A percentile compares a stretch with the other conserved stretches of the same genome.
These are phyloP conservation scores for Candida montana DNA, from an alignment of 805 yeast species.

Conservation along the genomic window DNA sequence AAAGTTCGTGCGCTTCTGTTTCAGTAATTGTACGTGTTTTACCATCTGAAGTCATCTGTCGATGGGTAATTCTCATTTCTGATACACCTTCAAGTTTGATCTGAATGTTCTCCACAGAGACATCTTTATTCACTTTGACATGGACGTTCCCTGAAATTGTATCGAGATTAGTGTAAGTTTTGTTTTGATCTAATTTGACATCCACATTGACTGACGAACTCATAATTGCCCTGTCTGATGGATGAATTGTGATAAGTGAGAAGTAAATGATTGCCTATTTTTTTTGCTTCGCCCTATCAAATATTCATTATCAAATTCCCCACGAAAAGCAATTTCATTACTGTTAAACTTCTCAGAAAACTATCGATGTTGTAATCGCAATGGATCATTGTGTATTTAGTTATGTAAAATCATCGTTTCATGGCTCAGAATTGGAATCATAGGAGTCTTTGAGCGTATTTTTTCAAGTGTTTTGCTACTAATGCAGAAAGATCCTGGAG, in stretches of 20 bases:
- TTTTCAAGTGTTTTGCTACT: conserved; percentile 1
- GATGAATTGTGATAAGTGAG: too few relatives aligned
- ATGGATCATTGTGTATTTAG: too few relatives aligned
- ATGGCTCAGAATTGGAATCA: too few relatives aligned
- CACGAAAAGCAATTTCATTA: too few relatives aligned
- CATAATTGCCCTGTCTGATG: conserved; percentile 1
- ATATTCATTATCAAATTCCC: too few relatives aligned
- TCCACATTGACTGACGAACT: conserved; percentile 4
- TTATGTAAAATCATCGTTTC: too few relatives aligned
- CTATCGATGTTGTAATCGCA: too few relatives aligned
- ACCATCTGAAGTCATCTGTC: conserved; percentile 6
- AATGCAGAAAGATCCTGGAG: conserved; percentile 5
- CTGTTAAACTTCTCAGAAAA: too few relatives aligned
- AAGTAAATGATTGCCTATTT: too few relatives aligned
- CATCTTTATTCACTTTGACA: conserved; percentile 23
- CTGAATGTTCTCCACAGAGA: conserved; percentile 41
- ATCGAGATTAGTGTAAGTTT: conserved; percentile 14
- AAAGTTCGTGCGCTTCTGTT: conserved; percentile 33
- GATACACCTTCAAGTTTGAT: conserved; percentile 50
- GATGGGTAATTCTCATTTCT: conserved; percentile 31
- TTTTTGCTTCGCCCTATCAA: too few relatives aligned
- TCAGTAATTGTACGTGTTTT: conserved; percentile 5
- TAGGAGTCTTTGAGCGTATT: background rate
- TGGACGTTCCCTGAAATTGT: conserved; percentile 14
- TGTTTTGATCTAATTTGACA: background rate